Evolutionary conservation across 192 early-diverging fungal genomes (phyloP), one percentile per base, ranked within the genome.

Genomic region (Backusella psychrophila): DNA sequence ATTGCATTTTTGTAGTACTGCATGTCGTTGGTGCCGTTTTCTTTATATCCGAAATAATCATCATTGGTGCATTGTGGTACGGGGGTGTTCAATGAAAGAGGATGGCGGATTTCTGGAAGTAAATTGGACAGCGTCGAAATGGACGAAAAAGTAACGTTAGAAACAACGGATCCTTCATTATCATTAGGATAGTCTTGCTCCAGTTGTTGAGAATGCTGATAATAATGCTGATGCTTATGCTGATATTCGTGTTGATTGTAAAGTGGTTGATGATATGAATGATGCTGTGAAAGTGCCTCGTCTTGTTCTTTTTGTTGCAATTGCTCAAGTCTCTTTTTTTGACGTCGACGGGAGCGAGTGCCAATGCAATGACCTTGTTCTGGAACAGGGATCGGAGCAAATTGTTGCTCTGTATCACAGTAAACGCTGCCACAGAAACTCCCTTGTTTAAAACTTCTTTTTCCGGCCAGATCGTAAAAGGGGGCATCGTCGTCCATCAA

Each of bases 371-470:
- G 19, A 1, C 56, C 56, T 63, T 63, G 56, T 63, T 63, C 56
- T 39, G 68, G 34, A 69, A 69, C 68, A 23, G 68, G 68, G 1
- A 38, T 38, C 56, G 56, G 56, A 63, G 56, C 56, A 39, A 35
- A 35, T 4, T 63, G 56, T 3, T 63, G 56, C 11, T 63, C 56
- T 63, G 56, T 63, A 63, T 69, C n/a, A 69, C 38, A 21, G 21
- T 69, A 69, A 39, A 69, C 68, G 34, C 68, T 69, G 38, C 68
- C 68, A 21, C 68, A 69, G 35, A 69, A 69, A 38, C 68, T 69
- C 3, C 68, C 68, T 69, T 69, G 35, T 41, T 69, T 69, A 21
- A 69, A 69, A 41, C 34, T 38, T 69, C 36, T 7, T 38, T 69
- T 69, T 14, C 68, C 68, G 9, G 68, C 33, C 11, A 69, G 12